These are phyloP conservation scores for Monosporascus sp. DNA, from an alignment of 2,329 filamentous ascomycete genomes.

Conservation along the genomic window DNA sequence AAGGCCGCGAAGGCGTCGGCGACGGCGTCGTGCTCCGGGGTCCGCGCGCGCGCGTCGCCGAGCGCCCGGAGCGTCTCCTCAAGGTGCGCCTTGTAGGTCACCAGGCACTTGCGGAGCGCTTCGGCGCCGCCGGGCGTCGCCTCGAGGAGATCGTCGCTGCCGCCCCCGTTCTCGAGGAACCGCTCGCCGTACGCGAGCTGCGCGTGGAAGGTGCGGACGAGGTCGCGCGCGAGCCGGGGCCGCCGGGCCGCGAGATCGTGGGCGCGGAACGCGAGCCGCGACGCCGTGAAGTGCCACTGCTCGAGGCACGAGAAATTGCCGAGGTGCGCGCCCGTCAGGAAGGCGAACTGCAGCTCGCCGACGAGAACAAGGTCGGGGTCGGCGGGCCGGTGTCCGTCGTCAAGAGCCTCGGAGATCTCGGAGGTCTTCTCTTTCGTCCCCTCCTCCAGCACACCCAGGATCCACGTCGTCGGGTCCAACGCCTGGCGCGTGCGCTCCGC, in stretches of 20 bases:
- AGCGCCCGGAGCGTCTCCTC: constrained; percentile 39
- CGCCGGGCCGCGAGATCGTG: constrained; percentile 37
- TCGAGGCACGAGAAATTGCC: constrained; percentile 55
- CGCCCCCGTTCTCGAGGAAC: constrained; percentile 32
- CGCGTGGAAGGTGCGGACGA: constrained; percentile 47
- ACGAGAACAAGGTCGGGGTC: constrained; percentile 45
- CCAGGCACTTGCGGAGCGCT: constrained; percentile 42
- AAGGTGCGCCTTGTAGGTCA: constrained; percentile 49
- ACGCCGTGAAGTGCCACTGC: constrained; percentile 55
- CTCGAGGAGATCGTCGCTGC: constrained; percentile 34
- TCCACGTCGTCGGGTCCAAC: constrained; percentile 39
- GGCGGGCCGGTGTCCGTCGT: constrained; percentile 57
- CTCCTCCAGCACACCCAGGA: constrained; percentile 35
- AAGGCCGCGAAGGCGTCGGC: constrained; percentile 45
- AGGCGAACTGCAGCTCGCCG: constrained; percentile 58
- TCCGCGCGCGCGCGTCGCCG: constrained; percentile 28
- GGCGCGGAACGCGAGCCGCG: constrained; percentile 47
- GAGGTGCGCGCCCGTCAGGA: constrained; percentile 51
- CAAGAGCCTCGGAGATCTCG: constrained; percentile 38
- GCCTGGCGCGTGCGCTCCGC: constrained; percentile 25
- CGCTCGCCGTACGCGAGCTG: constrained; percentile 50
- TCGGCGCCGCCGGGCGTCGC: constrained; percentile 24
- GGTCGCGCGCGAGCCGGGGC: constrained; percentile 39
- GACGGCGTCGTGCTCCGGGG: constrained; percentile 38
- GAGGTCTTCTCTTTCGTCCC: constrained; percentile 17